A percentile compares a stretch with the other conserved stretches of the same genome.
Evolutionary conservation across 768 basidiomycete species (phyloP).

Genomic region (Lepiota brunneoincarnata): DNA sequence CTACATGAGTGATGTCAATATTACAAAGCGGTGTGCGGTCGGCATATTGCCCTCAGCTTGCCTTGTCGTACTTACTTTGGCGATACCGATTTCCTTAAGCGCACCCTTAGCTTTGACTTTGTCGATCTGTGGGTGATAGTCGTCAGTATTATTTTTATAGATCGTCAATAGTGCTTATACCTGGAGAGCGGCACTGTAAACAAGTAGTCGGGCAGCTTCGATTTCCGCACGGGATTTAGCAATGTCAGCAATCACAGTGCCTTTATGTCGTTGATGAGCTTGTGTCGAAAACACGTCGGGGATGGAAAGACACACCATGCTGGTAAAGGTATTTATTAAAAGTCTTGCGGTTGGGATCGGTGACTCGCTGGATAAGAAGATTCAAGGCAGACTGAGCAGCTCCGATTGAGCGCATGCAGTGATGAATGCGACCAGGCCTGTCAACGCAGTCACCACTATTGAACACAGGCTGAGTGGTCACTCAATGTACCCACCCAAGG

Average conservation of each 20-base stretch:
- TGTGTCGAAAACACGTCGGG: background rate
- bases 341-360: constrained; percentile 88
- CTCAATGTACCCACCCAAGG: constrained; percentile 59
- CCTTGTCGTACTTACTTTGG: constrained; percentile 60
- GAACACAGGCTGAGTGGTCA: background rate
- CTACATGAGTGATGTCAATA: constrained; percentile 36
- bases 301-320: constrained; percentile 58
- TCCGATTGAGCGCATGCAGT: constrained; percentile 98
- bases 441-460: background rate
- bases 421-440: constrained; percentile 93
- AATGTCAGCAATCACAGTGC: constrained; percentile 87
- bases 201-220: constrained; percentile 82
- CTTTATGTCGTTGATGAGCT: constrained; percentile 31
- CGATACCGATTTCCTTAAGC: constrained; percentile 95
- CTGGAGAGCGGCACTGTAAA: constrained; percentile 89
- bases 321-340: constrained; percentile 92
- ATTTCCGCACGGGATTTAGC: constrained; percentile 93
- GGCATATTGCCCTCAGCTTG: too few species aligned
- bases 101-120: constrained; percentile 90
- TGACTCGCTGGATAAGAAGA: constrained; percentile 85
- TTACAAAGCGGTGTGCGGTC: too few species aligned
- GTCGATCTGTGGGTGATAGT: constrained; percentile 65
- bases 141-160: background rate
- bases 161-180: constrained; percentile 28
- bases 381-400: constrained; percentile 83